These are phyloP conservation scores for Fusarium scirpi DNA, from an alignment of 2,329 filamentous ascomycete species.

Conservation along the genomic window DNA sequence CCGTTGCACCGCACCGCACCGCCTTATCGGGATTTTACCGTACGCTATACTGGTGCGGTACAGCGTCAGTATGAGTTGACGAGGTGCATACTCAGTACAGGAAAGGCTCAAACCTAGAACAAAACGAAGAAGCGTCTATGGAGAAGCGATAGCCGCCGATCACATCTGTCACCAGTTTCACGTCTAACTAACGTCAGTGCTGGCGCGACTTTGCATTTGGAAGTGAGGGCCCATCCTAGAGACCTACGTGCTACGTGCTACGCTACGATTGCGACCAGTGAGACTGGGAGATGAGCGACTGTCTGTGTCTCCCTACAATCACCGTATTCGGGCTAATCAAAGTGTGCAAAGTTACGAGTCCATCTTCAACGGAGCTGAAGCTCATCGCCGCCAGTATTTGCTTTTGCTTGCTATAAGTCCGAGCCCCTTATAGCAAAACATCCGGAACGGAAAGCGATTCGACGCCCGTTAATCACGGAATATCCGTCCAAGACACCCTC, in stretches of 20 bases:
- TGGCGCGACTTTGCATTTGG: background rate
- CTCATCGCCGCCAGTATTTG: conserved; percentile 8
- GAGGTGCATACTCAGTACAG: conserved; percentile 23
- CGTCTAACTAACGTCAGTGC: conserved; percentile 1
- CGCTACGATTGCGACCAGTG: background rate
- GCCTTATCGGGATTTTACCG: background rate
- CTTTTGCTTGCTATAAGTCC: background rate
- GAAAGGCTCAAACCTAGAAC: conserved; percentile 12
- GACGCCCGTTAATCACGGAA: background rate
- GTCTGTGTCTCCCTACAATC: background rate
- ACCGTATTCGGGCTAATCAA: background rate
- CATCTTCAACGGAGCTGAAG: background rate
- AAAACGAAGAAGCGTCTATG: background rate
- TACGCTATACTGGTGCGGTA: background rate
- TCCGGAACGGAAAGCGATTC: background rate
- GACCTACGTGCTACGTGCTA: background rate
- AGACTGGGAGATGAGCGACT: background rate
- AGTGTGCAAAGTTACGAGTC: background rate
- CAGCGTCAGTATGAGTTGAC: background rate
- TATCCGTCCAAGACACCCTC: background rate
- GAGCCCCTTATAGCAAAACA: background rate
- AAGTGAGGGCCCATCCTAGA: background rate
- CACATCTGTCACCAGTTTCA: conserved; percentile 14
- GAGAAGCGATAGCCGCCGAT: conserved; percentile 20
- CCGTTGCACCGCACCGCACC: background rate